Evolutionary conservation across 73 alveolate species (phyloP), one percentile per base, ranked within the genome.

Genomic region (Blepharisma japonicum): DNA sequence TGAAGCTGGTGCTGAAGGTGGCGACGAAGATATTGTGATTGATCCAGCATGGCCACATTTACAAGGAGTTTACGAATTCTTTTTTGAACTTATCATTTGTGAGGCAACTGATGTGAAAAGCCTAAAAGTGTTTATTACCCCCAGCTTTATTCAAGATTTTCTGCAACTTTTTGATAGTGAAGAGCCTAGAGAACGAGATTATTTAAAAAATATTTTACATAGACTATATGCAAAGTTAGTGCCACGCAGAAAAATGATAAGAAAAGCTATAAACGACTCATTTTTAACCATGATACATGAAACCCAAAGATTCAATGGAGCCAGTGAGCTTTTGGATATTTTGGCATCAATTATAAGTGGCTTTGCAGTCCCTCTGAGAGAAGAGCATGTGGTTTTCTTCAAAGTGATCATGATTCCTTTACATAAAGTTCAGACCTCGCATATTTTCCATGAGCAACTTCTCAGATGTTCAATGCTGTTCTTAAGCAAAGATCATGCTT

Each of bases 321-420:
- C 98, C 11, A 87, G 95, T 8, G 97, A 91, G 68, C 81, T 94
- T 18, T 83, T 94, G 11, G 97, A 91, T 78, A 91, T 89, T 46
- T 79, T 91, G 66, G 96, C 98, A 9, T 77, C 88, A 47, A 94
- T 94, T 50, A 94, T 94, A 55, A 68, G 90, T 42, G 98, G 98
- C 6, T 94, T 94, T 85, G 96, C 98, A 7, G 93, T 94, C 61
- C 98, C 97, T 8, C 82, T 94, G 55, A 77, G 98, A 78, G 97
- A 88, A 79, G 98, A 94, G 71, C 98, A 94, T 86, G 92, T 92
- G 38, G 83, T 84, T 27, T 94, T 92, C 91, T 92, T 94, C 83
- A 89, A 92, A 81, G 90, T 85, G 72, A 87, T 87, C 46, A 78
- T 94, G 47, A 94, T 92, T 32, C 98, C 99, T 45, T 87, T 94